Base-by-base conservation (phyloP, 2,329 filamentous ascomycete genomes). In the Bimuria novae-zelandiae region DNA sequence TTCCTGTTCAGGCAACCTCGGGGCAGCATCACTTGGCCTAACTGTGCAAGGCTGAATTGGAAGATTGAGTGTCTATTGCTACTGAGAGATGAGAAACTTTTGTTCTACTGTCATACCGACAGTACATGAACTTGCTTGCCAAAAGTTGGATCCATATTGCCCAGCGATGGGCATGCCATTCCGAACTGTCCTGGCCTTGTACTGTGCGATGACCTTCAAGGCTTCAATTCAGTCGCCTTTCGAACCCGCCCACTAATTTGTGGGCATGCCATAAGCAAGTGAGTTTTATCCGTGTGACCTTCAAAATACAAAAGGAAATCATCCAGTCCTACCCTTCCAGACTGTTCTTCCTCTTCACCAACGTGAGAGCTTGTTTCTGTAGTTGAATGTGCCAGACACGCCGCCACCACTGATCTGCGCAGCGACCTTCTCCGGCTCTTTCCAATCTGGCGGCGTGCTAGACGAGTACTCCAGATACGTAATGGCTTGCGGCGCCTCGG, bases 381-480 rank as follows among this genome's bases (percentile, higher is more conserved):
- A 47, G 25, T 50, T 22, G 32, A 48, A 51, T 1, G 35, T 47
- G 4, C 40, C 39, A 14, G 45, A 33, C 7, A 22, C n/a, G 23
- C 19, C 16, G n/a, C 37, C 43, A 10, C 61, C 59, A 16, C 59
- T 60, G 48, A 65, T 57, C 44, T 55, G 52, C n/a, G 52, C 54
- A 10, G 45, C 41, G 16, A 54, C 30, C 40, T 46, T 51, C 17
- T 36, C 41, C 3, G 67, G 63, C 21, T 67, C 62, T 54, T 66
- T 68, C 63, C 62, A 73, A 35, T 69, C 69, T 12, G 64, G 56
- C 8, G 71, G 72, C 49, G 57, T 68, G 0, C 65, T 66, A 12
- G 63, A 61, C 19, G 36, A 55, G 46, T 72, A 75, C 55, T 71
- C 63, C 1, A 72, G 58, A 47, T 72, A 72, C 2, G 52, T 63